These are phyloP conservation scores for Brassica cretica DNA, from an alignment of 345 rosid genomes.

Conservation along the genomic window DNA sequence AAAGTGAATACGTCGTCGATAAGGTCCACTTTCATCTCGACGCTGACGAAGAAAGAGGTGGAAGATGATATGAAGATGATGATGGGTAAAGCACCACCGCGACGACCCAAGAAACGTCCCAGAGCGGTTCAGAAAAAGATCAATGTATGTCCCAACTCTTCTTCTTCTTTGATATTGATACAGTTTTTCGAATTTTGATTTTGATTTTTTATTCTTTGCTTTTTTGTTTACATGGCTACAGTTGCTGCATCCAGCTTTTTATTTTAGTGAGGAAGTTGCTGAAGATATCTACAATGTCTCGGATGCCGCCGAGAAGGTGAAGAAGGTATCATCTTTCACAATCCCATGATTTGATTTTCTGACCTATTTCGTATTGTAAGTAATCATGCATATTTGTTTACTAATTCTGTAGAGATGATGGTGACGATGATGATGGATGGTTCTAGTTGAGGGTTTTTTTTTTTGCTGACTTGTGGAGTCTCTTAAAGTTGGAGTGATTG, in stretches of 20 bases:
- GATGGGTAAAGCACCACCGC: conserved; percentile 51
- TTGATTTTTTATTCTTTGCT: background rate
- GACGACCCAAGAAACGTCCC: conserved; percentile 72
- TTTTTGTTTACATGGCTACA: conserved; percentile 37
- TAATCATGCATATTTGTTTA: background rate
- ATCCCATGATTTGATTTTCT: conserved; percentile 4
- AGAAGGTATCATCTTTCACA: conserved; percentile 52
- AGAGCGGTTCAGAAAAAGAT: conserved; percentile 60
- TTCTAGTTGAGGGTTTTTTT: background rate
- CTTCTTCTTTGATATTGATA: background rate
- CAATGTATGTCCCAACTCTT: conserved; percentile 48
- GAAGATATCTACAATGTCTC: conserved; percentile 66
- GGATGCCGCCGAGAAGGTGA: conserved; percentile 48
- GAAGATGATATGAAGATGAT: conserved; percentile 65
- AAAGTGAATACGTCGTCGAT: background rate
- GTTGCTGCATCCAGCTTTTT: conserved; percentile 66
- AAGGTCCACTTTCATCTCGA: conserved; percentile 40
- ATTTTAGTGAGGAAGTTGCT: conserved; percentile 63
- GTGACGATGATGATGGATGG: background rate
- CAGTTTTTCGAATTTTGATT: background rate
- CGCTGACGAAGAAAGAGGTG: conserved; percentile 66
- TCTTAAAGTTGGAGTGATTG: background rate
- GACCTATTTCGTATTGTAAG: background rate
- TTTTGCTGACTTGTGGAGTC: conserved; percentile 4
- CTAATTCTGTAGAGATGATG: conserved; percentile 21